These are phyloP conservation scores for Cudoniella acicularis DNA, from an alignment of 495 filamentous ascomycete genomes.

Conservation along the genomic window DNA sequence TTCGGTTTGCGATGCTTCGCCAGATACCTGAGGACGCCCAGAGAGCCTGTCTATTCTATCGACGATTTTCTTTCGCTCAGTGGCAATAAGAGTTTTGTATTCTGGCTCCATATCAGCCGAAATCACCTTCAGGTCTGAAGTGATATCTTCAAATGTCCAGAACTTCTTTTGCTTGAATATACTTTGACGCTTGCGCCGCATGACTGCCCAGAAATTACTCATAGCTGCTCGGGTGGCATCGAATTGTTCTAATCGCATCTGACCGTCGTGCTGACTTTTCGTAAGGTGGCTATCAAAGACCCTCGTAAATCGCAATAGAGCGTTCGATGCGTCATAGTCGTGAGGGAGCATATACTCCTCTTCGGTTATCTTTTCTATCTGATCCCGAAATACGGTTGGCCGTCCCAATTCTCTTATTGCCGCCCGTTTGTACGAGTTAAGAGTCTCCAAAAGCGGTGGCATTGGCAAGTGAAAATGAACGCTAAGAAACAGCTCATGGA, in stretches of 20 bases:
- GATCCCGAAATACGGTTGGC: not conserved
- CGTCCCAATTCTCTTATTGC: not conserved
- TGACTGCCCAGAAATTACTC: not conserved
- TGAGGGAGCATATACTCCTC: not conserved
- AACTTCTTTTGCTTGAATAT: not conserved
- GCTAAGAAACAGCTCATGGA: not conserved
- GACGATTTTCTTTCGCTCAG: not conserved
- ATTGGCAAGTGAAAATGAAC: not conserved
- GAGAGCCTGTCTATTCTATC: not conserved
- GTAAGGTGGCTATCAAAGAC: not conserved
- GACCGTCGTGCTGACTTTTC: not conserved
- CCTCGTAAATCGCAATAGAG: not conserved
- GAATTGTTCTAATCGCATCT: not conserved
- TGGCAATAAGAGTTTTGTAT: not conserved
- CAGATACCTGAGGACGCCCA: not conserved
- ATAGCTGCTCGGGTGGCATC: not conserved
- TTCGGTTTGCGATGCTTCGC: not conserved
- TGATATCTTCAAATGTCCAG: not conserved
- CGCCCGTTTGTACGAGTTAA: not conserved
- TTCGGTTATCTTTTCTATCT: not conserved
- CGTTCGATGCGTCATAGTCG: not conserved
- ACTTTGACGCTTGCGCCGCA: not conserved
- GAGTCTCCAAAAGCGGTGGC: not conserved
- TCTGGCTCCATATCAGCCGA: not conserved
- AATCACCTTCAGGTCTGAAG: not conserved